Evolutionary conservation across 116 monocot genomes (phyloP).

Genomic region (Papilionanthe hybrid): DNA sequence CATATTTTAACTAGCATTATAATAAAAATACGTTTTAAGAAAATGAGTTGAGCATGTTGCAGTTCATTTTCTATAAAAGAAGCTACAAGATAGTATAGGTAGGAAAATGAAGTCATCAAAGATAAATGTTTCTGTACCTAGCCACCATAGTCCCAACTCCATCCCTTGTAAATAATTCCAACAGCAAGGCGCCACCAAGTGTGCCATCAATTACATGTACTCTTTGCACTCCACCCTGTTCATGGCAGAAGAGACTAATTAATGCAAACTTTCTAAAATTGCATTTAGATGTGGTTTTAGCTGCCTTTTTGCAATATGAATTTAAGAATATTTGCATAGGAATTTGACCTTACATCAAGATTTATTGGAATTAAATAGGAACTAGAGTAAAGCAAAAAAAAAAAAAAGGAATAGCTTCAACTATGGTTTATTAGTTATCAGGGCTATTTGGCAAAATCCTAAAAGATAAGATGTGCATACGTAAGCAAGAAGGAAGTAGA

Average conservation of each 20-base stretch:
- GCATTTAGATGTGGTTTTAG: neutral
- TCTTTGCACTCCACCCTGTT: slow-evolving; percentile 90
- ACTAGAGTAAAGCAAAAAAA: neutral
- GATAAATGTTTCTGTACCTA: slow-evolving; percentile 42
- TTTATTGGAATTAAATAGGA: neutral
- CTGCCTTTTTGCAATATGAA: neutral
- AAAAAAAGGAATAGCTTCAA: too few relatives aligned
- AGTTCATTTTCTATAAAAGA: neutral
- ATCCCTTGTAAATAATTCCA: slow-evolving; percentile 95
- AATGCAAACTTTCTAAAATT: neutral
- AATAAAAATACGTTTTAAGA: neutral
- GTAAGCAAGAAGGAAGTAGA: neutral
- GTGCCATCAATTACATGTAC: slow-evolving; percentile 92
- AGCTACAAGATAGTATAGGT: neutral
- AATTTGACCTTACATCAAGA: neutral
- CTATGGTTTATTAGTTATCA: neutral
- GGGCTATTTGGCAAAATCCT: neutral
- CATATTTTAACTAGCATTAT: neutral
- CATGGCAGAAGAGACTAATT: neutral
- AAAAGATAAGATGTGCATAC: neutral
- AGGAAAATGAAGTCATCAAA: slow-evolving; percentile 4
- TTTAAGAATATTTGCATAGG: neutral
- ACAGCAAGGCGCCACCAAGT: slow-evolving; percentile 69
- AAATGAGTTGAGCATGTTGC: neutral
- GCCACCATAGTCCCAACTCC: slow-evolving; percentile 98